These are phyloP conservation scores for Emydomyces testavorans DNA, from an alignment of 2,329 filamentous ascomycete genomes.

Conservation along the genomic window DNA sequence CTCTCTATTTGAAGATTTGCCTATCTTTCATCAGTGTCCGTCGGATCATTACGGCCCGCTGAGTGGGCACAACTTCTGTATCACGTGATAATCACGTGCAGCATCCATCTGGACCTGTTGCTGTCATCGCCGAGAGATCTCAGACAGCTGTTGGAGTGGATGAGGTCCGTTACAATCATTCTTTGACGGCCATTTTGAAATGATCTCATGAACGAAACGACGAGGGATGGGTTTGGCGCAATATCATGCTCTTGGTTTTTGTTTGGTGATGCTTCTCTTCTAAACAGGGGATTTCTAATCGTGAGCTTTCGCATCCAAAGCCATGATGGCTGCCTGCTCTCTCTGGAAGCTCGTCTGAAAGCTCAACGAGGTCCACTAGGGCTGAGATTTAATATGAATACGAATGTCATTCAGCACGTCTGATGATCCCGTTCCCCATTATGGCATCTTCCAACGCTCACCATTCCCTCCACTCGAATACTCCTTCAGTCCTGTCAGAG, in stretches of 20 bases:
- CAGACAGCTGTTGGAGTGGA: too few species aligned
- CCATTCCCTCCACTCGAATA: conserved; percentile 2
- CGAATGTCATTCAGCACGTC: background rate
- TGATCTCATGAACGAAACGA: background rate
- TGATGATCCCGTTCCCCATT: background rate
- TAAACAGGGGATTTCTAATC: too few species aligned
- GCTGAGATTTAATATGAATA: conserved; percentile 4
- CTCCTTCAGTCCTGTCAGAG: conserved; percentile 17
- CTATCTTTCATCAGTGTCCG: too few species aligned
- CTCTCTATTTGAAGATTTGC: too few species aligned
- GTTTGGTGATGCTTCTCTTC: too few species aligned
- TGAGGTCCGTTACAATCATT: too few species aligned
- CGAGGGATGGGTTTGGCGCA: background rate
- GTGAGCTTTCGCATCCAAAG: too few species aligned
- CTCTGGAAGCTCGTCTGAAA: background rate
- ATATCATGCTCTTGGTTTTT: background rate
- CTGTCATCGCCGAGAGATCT: too few species aligned
- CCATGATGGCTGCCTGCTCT: background rate
- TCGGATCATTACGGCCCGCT: too few species aligned
- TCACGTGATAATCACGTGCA: too few species aligned
- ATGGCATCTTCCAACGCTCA: conserved; percentile 4
- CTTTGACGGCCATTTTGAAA: background rate
- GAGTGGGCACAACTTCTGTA: too few species aligned
- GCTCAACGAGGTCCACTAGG: background rate
- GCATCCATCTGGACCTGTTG: too few species aligned